Evolutionary conservation across 2,329 filamentous ascomycete genomes (phyloP), one percentile per base, ranked within the genome.

Genomic region (Pseudomassariella vexata): DNA sequence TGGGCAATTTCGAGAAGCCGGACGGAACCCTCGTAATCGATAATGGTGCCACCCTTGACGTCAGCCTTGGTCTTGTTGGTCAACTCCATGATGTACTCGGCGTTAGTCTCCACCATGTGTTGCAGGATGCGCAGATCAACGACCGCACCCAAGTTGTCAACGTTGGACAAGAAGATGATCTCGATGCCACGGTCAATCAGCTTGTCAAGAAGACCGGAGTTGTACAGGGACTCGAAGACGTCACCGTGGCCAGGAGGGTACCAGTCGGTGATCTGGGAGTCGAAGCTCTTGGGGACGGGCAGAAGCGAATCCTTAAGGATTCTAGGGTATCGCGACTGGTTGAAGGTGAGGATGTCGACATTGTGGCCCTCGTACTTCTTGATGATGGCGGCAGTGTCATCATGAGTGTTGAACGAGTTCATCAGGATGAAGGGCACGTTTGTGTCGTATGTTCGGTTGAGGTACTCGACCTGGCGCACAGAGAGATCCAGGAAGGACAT

Each of bases 281-380:
- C 74, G 61, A 77, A 85, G 56, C 73, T 76, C 77, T 96, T 95
- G 57, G 92, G 88, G 20, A 90, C 92, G 23, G 92, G 92, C 31
- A 98, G 85, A 34, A 95, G 81, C 26, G 92, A 98, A 70, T 98
- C 92, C 78, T 95, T 96, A 68, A 89, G 80, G 59, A 98, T 86
- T 75, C 92, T 85, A 49, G 92, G 92, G 73, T 96, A 98, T 53
- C 89, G 79, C 44, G 92, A 98, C 71, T 98, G 92, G 76, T 98
- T 98, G 82, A 98, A 98, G 60, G 92, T 96, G 61, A 96, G 75
- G 62, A 98, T 96, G 60, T 98, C 92, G 56, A 98, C 94, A 62
- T 95, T 95, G 79, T 98, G 92, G 45, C 92, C 92, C 72, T 98
- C 90, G 69, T 96, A 98, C 75, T 98, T 98, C 81, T 98, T 98